phyloP scores from a whole-genome alignment of 2,329 filamentous ascomycete genomes.

The Metarhizium humberi region DNA sequence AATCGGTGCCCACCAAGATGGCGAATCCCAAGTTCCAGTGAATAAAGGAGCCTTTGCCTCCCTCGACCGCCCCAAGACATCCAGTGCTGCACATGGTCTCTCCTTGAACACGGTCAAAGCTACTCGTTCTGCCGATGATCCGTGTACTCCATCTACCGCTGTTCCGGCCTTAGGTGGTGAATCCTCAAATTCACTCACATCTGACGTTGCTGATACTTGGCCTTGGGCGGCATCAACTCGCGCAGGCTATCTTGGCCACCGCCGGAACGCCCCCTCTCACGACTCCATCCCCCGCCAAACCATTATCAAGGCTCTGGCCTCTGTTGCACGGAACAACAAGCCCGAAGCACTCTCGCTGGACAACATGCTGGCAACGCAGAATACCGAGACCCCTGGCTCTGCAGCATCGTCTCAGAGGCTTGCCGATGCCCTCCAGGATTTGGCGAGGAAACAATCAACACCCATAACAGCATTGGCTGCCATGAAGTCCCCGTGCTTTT shows the following conservation, averaged over 20 bases:
- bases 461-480: slow-evolving; percentile 41
- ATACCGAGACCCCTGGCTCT: slow-evolving; percentile 27
- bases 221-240: slow-evolving; percentile 1
- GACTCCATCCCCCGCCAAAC: slow-evolving; percentile 67
- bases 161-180: slow-evolving; percentile 17
- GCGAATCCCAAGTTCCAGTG: slow-evolving; percentile 6
- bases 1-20: slow-evolving; percentile 25
- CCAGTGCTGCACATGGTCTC: slow-evolving; percentile 9
- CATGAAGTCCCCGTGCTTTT: slow-evolving; percentile 90
- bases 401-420: slow-evolving; percentile 51
- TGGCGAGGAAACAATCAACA: slow-evolving; percentile 32
- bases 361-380: slow-evolving; percentile 44
- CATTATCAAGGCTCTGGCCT: slow-evolving; percentile 72
- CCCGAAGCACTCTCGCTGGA: slow-evolving; percentile 54
- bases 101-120: slow-evolving; percentile 13
- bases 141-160: slow-evolving; percentile 13
- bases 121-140: slow-evolving; percentile 10
- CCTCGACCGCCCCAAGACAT: slow-evolving; percentile 11
- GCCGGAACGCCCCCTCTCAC: slow-evolving; percentile 45
- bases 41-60: slow-evolving; percentile 5
- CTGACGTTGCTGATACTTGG: neutral
- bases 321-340: slow-evolving; percentile 50
- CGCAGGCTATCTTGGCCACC: slow-evolving; percentile 20
- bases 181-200: slow-evolving; percentile 5
- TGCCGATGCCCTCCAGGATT: slow-evolving; percentile 48